These are phyloP conservation scores for Lactarius sp. DNA, from an alignment of 768 basidiomycete species.

Conservation along the genomic window DNA sequence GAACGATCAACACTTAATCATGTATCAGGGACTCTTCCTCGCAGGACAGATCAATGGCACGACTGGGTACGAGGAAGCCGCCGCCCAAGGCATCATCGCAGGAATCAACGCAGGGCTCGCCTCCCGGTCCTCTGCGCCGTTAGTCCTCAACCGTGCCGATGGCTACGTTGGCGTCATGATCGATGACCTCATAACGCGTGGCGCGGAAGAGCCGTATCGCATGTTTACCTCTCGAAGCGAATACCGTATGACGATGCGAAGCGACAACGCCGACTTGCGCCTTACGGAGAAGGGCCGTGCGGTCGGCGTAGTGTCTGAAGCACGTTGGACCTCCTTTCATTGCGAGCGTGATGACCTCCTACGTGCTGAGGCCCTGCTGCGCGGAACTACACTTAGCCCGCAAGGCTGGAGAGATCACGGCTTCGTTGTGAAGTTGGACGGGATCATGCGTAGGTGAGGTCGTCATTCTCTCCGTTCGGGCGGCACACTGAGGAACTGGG, in stretches of 20 bases:
- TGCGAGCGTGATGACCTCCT: slow-evolving; percentile 34
- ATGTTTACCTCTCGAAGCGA: slow-evolving; percentile 94
- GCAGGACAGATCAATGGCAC: slow-evolving; percentile 52
- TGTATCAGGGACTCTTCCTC: slow-evolving; percentile 36
- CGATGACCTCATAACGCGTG: slow-evolving; percentile 84
- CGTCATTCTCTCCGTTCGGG: background rate
- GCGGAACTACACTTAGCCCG: slow-evolving; percentile 36
- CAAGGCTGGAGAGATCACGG: slow-evolving; percentile 46
- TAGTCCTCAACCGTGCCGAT: slow-evolving; percentile 76
- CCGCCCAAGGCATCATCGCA: slow-evolving; percentile 83
- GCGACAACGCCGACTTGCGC: slow-evolving; percentile 84
- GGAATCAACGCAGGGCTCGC: slow-evolving; percentile 83
- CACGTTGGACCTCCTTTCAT: slow-evolving; percentile 41
- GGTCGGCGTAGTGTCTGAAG: slow-evolving; percentile 40
- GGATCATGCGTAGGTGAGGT: slow-evolving; percentile 40
- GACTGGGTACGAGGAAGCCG: slow-evolving; percentile 93
- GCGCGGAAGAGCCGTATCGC: slow-evolving; percentile 88
- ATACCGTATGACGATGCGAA: slow-evolving; percentile 81
- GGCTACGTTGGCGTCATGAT: slow-evolving; percentile 89
- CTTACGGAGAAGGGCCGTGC: slow-evolving; percentile 67
- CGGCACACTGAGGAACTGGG: background rate
- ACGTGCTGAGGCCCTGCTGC: slow-evolving; percentile 35
- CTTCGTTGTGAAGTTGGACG: slow-evolving; percentile 40
- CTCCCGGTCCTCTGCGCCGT: slow-evolving; percentile 48
- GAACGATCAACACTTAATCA: background rate